These are phyloP conservation scores for Coemansia sp. DNA, from an alignment of 192 early-diverging fungal species.

Conservation along the genomic window DNA sequence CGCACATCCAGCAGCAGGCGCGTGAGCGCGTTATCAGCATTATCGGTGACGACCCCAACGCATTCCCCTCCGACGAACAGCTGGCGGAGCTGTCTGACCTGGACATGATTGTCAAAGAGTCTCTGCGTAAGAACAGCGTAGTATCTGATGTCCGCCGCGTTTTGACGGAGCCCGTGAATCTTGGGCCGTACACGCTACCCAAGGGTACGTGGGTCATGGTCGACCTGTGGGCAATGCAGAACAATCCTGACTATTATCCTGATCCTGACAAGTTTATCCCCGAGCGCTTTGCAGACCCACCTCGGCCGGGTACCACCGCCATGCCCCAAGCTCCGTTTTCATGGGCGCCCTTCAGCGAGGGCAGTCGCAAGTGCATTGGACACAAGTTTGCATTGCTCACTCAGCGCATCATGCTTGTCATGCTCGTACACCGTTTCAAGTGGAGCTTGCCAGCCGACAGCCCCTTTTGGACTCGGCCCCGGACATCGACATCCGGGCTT, in stretches of 20 bases:
- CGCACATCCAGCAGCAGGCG: conserved; percentile 46
- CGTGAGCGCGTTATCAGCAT: conserved; percentile 48
- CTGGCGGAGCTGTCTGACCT: conserved; percentile 54
- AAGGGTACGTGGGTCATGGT: conserved; percentile 58
- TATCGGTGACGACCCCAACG: conserved; percentile 53
- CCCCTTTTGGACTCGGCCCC: conserved; percentile 32
- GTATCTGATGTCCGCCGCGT: conserved; percentile 41
- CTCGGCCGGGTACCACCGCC: conserved; percentile 1
- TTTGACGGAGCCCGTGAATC: conserved; percentile 53
- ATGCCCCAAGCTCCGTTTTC: conserved; percentile 30
- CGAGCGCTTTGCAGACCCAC: conserved; percentile 54
- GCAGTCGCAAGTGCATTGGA: conserved; percentile 62
- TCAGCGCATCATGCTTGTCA: conserved; percentile 61
- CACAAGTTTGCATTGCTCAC: conserved; percentile 63
- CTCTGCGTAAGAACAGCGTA: conserved; percentile 49
- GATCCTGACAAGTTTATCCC: conserved; percentile 59
- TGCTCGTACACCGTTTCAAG: conserved; percentile 53
- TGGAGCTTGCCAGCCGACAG: conserved; percentile 49
- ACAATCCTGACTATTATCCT: conserved; percentile 53
- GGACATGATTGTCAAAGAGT: conserved; percentile 59
- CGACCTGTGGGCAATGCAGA: conserved; percentile 62
- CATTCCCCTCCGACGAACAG: conserved; percentile 59
- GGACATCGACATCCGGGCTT: conserved; percentile 38
- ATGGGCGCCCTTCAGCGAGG: conserved; percentile 64
- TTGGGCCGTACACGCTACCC: conserved; percentile 58